A percentile compares a stretch with the other conserved stretches of the same genome.
These are phyloP conservation scores for Amaranthus cruentus DNA, from an alignment of 148 eudicot species.

Conservation along the genomic window DNA sequence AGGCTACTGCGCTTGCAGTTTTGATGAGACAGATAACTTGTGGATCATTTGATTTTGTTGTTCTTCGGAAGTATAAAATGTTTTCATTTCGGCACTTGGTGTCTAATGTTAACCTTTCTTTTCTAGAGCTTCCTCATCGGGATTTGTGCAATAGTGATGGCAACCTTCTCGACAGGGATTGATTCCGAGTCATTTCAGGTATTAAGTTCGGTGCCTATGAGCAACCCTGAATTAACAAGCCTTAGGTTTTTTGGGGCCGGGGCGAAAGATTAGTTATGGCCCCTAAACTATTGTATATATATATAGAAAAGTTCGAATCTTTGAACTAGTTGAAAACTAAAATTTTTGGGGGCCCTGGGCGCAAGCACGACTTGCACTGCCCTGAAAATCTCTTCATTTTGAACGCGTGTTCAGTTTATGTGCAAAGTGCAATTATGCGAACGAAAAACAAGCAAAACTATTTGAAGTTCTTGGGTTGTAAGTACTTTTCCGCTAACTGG, in stretches of 20 bases:
- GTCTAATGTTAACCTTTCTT: conserved; percentile 7
- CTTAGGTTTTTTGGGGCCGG: too few relatives aligned
- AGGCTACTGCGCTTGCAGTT: too few relatives aligned
- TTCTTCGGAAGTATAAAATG: background rate
- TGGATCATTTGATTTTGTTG: background rate
- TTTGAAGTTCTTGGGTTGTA: background rate
- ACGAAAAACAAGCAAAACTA: background rate
- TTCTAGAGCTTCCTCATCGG: conserved; percentile 83
- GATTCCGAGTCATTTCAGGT: conserved; percentile 98
- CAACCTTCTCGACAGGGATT: conserved; percentile 95
- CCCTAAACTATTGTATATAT: too few relatives aligned
- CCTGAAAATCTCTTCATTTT: background rate
- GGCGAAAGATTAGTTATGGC: too few relatives aligned
- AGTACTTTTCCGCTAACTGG: background rate
- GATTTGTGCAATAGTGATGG: conserved; percentile 77
- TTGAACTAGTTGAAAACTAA: too few relatives aligned
- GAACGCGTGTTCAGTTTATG: background rate
- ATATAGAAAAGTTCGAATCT: too few relatives aligned
- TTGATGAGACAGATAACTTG: too few relatives aligned
- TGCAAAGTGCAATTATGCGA: background rate
- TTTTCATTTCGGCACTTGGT: background rate
- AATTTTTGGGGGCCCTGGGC: too few relatives aligned
- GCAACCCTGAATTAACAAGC: too few relatives aligned
- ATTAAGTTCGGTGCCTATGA: background rate
- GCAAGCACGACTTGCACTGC: background rate